Evolutionary conservation across 176 grass and related monocot genomes (phyloP), one percentile per base, ranked within the genome.

Genomic region (Musa acuminata): DNA sequence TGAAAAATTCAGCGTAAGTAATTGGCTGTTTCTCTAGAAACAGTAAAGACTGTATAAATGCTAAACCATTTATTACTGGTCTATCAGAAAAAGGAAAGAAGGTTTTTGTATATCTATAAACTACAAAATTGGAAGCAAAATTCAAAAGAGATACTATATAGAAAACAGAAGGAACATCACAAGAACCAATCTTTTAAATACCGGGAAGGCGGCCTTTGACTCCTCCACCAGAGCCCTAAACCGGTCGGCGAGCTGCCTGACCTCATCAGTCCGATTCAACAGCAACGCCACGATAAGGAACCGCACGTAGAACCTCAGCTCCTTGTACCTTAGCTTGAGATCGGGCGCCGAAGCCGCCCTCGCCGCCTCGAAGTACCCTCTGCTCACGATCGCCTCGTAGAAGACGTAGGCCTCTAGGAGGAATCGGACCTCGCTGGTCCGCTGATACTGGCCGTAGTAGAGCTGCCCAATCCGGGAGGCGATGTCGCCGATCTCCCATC

Each of bases 391-490:
- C 53, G 96, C 96, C 91, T 99, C 96, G 78, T 99, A 99, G 80
- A 99, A 99, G 11, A 99, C 96, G 70, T 99, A 99, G 0, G 96
- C 96, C 29, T 89, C 96, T 72, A 99, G 78, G 69, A 99, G 90
- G 69, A 84, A 99, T 10, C 91, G 86, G 73, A 89, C 85, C 86
- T 99, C 96, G 77, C 91, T 88, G 50, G 96, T 95, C 64, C 96
- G 91, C 69, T 91, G 84, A 88, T 95, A 99, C 79, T 89, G 90
- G 57, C 82, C 82, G 76, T 91, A 99, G 88, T 95, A 95, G 69
- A 99, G 96, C 86, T 99, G 96, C 6, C 96, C 96, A 91, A 99
- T 95, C 86, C 96, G 88, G 52, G 96, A 99, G 17, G 96, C 91
- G 26, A 99, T 80, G 84, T 99, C 96, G 29, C 96, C 96, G 65